A percentile compares a stretch with the other conserved stretches of the same genome.
Evolutionary conservation across 257 asterid species (phyloP).

Genomic region (Solanum gandarillasii): DNA sequence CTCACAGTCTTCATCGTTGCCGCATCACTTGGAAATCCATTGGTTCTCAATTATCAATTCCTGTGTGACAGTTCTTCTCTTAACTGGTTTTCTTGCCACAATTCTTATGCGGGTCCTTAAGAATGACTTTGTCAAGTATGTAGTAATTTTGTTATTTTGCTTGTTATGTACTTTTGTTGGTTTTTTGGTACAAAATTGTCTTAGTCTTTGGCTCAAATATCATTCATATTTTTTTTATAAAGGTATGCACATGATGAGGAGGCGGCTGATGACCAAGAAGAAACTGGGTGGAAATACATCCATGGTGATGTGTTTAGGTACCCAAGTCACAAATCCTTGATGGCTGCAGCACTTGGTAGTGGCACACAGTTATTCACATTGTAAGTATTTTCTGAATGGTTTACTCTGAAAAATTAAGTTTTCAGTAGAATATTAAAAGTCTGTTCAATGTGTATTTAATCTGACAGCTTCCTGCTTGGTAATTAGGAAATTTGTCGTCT

Average conservation of each 20-base stretch:
- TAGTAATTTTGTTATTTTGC: neutral
- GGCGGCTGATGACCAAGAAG: slow-evolving; percentile 23
- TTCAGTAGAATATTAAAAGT: neutral
- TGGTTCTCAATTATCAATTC: slow-evolving; percentile 27
- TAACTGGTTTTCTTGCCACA: slow-evolving; percentile 25
- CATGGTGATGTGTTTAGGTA: slow-evolving; percentile 27
- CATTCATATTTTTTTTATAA: neutral
- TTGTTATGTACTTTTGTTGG: neutral
- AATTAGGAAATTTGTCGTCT: neutral
- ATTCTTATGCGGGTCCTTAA: slow-evolving; percentile 24
- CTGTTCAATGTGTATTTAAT: neutral
- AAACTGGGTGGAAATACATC: slow-evolving; percentile 28
- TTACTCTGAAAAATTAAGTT: neutral
- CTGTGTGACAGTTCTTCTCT: slow-evolving; percentile 20
- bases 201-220: neutral
- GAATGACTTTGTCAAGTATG: slow-evolving; percentile 24
- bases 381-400: neutral
- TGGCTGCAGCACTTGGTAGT: slow-evolving; percentile 23
- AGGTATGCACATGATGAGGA: slow-evolving; percentile 30
- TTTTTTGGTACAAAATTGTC: neutral
- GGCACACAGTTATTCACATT: slow-evolving; percentile 21
- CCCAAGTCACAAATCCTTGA: slow-evolving; percentile 16
- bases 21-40: slow-evolving; percentile 22
- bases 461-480: neutral
- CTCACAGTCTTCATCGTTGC: slow-evolving; percentile 19